Base-by-base conservation (phyloP, 1,139 yeast species). In the Geotrichum klebahnii region DNA sequence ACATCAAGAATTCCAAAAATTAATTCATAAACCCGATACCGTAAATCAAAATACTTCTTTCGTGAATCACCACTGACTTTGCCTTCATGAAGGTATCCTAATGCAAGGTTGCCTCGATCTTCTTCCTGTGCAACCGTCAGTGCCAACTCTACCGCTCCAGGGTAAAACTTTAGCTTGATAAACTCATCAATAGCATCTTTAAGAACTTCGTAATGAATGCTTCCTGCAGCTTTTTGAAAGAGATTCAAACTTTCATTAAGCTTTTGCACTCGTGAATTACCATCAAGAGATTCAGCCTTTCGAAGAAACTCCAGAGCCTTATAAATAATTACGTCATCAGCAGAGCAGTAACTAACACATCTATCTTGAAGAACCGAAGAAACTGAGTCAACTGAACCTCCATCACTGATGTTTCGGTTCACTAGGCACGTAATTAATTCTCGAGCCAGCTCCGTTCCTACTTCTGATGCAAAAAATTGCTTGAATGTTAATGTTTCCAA, bases 271-370 rank as follows among this genome's bases (percentile, higher is more conserved):
- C 84, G 79, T 55, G 84, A 74, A 53, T 88, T 95, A 43, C 76
- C 74, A 62, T 87, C 96, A 19, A 52, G 57, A 78, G 45, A 26
- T 38, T 54, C 69, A 0, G 97, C 97, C 61, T 84, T 81, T 53
- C 94, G 85, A 60, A 94, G 73, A 63, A 85, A 88, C 65, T 94
- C 98, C 60, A 89, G 81, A 0, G 97, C 98, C 67, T 92, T 86
- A 73, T 90, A 94, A 22, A 94, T 86, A 54, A 89, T 77, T 28
- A 92, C 97, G 68, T 94, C 98, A 60, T 86, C 88, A 9, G 95
- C 81, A 0, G 97, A 88, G 63, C 97, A 94, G 67, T 89, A 94
- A 1, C 96, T 83, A 1, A 96, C 96, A 72, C 98, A 94, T 57
- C 95, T 82, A 49, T 87, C 94, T 67, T 92, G 96, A 48, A 94